These are phyloP conservation scores for Colletotrichum camelliae DNA, from an alignment of 2,329 filamentous ascomycete genomes.

Conservation along the genomic window DNA sequence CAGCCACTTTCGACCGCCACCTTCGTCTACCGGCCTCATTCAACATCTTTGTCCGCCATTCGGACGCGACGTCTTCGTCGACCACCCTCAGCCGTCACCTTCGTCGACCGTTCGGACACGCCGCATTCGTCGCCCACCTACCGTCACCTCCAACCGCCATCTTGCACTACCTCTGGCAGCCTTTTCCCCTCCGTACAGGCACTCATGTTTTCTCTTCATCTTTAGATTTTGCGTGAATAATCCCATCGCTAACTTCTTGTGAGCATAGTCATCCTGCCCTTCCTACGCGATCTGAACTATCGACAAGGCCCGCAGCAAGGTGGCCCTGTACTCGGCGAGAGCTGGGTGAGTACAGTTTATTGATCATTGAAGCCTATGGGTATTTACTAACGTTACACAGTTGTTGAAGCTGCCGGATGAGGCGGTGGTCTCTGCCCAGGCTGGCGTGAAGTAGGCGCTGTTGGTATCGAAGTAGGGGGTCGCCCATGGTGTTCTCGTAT, in stretches of 20 bases:
- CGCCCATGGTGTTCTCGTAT: too few relatives aligned
- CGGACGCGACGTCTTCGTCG: background rate
- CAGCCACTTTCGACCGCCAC: too few relatives aligned
- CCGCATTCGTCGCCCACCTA: background rate
- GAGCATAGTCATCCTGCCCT: background rate
- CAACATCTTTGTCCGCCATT: background rate
- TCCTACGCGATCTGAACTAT: background rate
- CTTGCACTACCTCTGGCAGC: background rate
- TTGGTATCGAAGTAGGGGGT: too few relatives aligned
- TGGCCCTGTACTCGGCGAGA: background rate
- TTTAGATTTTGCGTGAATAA: background rate
- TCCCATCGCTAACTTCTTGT: background rate
- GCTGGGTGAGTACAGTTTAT: too few relatives aligned
- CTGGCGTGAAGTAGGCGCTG: too few relatives aligned
- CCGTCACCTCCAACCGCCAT: background rate
- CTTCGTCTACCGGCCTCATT: too few relatives aligned
- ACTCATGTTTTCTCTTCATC: background rate
- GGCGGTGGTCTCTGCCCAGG: too few relatives aligned
- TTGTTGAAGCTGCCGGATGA: too few relatives aligned
- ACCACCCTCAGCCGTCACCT: too few relatives aligned
- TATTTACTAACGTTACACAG: too few relatives aligned
- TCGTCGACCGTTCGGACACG: background rate
- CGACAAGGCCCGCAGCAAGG: background rate
- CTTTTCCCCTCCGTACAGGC: background rate
- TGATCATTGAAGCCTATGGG: too few relatives aligned